Evolutionary conservation across 495 filamentous ascomycete genomes (phyloP).

Genomic region (Trichoderma erinaceum): DNA sequence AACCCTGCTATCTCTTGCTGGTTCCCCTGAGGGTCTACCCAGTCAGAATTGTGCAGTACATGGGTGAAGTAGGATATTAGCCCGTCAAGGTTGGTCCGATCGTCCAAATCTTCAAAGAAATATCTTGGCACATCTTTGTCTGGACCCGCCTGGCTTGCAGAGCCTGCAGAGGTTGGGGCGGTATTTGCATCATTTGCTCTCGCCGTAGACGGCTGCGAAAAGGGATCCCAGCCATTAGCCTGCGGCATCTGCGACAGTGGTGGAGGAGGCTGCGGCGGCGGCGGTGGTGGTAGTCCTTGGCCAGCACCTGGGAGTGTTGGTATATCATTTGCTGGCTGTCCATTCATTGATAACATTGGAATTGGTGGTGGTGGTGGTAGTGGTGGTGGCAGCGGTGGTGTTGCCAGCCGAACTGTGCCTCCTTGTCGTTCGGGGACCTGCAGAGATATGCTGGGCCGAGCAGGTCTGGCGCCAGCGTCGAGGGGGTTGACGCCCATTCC

Average conservation of each 20-base stretch:
- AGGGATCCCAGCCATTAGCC: conserved; percentile 17
- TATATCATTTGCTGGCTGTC: conserved; percentile 21
- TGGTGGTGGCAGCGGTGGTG: conserved; percentile 41
- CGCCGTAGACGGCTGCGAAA: neutral
- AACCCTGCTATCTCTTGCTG: conserved; percentile 32
- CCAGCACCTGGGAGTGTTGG: conserved; percentile 23
- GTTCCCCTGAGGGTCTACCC: conserved; percentile 36
- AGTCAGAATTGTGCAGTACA: conserved; percentile 34
- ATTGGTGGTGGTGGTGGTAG: conserved; percentile 25
- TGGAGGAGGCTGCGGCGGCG: no score
- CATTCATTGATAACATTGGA: conserved; percentile 59
- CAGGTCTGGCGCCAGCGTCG: conserved; percentile 23
- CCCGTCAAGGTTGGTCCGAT: conserved; percentile 43
- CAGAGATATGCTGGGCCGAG: conserved; percentile 58
- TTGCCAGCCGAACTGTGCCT: conserved; percentile 70
- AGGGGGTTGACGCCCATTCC: neutral
- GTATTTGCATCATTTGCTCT: neutral
- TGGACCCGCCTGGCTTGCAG: neutral
- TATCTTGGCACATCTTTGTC: neutral
- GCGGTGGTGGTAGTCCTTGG: conserved; percentile 13
- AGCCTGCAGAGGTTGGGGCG: neutral
- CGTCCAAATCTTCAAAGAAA: conserved; percentile 28
- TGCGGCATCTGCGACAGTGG: neutral
- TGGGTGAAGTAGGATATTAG: conserved; percentile 41
- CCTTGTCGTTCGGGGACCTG: conserved; percentile 75